Evolutionary conservation across 2,329 filamentous ascomycete species (phyloP).

Genomic region (Aspergillus cejpii): DNA sequence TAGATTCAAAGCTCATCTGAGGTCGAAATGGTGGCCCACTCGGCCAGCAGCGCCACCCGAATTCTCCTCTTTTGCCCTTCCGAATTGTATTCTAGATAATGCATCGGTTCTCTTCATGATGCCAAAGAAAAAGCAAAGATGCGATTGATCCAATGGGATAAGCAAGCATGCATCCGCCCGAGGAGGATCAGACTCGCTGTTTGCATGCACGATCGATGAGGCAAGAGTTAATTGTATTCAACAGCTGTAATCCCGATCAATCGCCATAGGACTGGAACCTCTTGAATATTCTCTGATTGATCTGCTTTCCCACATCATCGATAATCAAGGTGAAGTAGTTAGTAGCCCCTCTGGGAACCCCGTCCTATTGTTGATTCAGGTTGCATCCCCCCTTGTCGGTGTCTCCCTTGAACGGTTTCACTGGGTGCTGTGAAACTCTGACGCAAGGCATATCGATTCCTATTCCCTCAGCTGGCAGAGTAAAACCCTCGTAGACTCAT

Average conservation of each 20-base stretch:
- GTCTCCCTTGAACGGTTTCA: not conserved
- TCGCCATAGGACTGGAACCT: no score
- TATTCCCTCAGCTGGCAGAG: not conserved
- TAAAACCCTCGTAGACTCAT: not conserved
- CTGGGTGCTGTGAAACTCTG: not conserved
- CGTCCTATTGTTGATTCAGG: no score
- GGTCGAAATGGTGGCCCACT: not conserved
- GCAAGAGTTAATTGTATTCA: no score
- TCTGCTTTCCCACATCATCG: no score
- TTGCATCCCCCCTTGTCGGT: not conserved
- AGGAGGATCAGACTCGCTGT: not conserved
- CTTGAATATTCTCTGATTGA: no score
- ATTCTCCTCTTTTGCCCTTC: not conserved
- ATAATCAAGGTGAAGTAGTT: no score
- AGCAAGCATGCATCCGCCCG: constrained; percentile 7
- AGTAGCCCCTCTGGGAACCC: no score
- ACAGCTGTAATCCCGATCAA: no score
- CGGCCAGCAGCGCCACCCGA: not conserved
- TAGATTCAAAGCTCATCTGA: not conserved
- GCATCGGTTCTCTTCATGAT: no score
- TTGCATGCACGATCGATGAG: not conserved
- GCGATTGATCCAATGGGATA: not conserved
- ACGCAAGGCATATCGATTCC: not conserved
- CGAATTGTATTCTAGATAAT: not conserved
- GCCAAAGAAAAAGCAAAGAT: constrained; percentile 5